Evolutionary conservation across 768 basidiomycete species (phyloP).

Genomic region (Boletus rubropictus): DNA sequence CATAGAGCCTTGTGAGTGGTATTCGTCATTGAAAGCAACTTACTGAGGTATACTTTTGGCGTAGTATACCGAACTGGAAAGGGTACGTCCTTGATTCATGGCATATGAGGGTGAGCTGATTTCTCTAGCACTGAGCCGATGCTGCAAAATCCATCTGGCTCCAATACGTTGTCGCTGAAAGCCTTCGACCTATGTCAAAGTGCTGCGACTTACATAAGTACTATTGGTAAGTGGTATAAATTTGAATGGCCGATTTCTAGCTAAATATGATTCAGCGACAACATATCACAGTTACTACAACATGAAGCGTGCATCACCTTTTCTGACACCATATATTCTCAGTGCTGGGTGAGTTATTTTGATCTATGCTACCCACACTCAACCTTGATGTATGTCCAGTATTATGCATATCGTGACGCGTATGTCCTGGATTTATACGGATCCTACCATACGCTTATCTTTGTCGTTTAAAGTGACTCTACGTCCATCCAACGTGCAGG

Average conservation of each 20-base stretch:
- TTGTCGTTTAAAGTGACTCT: constrained; percentile 49
- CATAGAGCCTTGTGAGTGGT: constrained; percentile 72
- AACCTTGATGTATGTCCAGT: constrained; percentile 33
- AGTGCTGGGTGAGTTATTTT: constrained; percentile 56
- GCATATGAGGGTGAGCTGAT: background rate
- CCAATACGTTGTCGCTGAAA: constrained; percentile 47
- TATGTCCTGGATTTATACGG: constrained; percentile 30
- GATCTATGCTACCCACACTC: background rate
- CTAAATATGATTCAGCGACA: constrained; percentile 36
- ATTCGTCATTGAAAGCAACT: constrained; percentile 1
- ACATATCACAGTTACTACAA: constrained; percentile 57
- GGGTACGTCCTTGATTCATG: constrained; percentile 35
- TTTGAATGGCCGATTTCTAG: background rate
- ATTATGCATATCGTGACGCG: constrained; percentile 77
- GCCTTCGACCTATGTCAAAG: constrained; percentile 72
- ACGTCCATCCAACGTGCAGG: constrained; percentile 66
- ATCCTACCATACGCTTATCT: constrained; percentile 6
- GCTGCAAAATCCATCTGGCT: constrained; percentile 37
- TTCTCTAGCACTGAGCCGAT: constrained; percentile 38
- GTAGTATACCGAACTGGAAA: constrained; percentile 69
- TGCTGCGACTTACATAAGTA: constrained; percentile 66
- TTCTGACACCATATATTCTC: constrained; percentile 64
- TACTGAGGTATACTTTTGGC: constrained; percentile 9
- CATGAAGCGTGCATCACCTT: constrained; percentile 55
- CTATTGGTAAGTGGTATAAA: constrained; percentile 44